Conservation (phyloP, 352 stramenopile genomes). For the Elongisporangium anandrum region DNA sequence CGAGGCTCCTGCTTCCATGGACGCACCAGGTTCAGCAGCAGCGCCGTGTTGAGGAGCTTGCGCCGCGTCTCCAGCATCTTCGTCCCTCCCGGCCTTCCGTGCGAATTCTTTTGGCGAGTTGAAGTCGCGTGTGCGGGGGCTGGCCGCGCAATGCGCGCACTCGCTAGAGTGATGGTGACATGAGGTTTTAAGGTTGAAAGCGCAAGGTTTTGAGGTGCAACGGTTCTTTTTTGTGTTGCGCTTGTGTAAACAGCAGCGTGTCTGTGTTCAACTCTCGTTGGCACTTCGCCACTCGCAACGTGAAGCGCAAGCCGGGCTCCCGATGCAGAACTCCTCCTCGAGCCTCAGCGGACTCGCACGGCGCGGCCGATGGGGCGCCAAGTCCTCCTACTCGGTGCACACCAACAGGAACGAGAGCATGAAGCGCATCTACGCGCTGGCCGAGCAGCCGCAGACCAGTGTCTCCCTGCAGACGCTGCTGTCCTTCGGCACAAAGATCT, state of each 20-base stretch:
- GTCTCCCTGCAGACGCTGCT: slow-evolving; percentile 87
- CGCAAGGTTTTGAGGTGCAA: not conserved
- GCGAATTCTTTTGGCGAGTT: not conserved
- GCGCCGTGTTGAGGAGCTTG: slow-evolving; percentile 68
- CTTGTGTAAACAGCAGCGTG: not conserved
- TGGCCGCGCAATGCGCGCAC: not conserved
- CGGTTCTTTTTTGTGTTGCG: not conserved
- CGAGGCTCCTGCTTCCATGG: not conserved
- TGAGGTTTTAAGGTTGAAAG: not conserved
- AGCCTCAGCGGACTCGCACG: not conserved
- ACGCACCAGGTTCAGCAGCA: slow-evolving; percentile 64
- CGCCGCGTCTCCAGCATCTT: slow-evolving; percentile 56
- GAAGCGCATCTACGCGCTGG: slow-evolving; percentile 64
- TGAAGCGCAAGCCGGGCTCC: not conserved
- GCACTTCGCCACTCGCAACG: not conserved
- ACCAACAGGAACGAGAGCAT: slow-evolving; percentile 23
- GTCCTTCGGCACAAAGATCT: slow-evolving; percentile 83
- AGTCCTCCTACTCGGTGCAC: not conserved
- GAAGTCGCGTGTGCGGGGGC: not conserved
- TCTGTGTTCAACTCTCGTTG: not conserved
- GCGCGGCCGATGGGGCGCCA: not conserved
- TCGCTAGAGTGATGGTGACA: not conserved
- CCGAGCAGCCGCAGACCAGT: slow-evolving; percentile 72
- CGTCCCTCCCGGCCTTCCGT: not conserved
- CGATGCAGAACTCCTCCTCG: not conserved